Base-by-base conservation (phyloP, 2,329 filamentous ascomycete genomes). In the Beauveria brongniartii region DNA sequence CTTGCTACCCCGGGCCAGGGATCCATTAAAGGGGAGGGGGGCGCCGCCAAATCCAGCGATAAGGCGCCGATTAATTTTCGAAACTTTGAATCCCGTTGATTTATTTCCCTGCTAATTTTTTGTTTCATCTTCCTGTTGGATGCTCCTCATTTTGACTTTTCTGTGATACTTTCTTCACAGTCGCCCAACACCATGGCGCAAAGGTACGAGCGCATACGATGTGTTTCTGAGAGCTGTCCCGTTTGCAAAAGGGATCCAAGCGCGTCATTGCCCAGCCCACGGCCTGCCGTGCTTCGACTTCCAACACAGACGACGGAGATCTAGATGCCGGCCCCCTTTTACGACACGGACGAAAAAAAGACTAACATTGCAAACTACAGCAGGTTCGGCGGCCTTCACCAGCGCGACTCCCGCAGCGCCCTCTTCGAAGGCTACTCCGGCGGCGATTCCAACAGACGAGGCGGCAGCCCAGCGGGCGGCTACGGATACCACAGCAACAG, bases 361-460 rank as follows among this genome's bases (percentile, higher is more conserved):
- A 30, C 60, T 57, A 58, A 57, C 47, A 34, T 7, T 24, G 44
- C 52, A 54, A 30, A 22, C 12, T 40, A 37, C 55, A 51, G 57
- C 64, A 89, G 88, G 78, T 90, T 90, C 73, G 81, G 84, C 67
- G 82, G 81, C 66, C 83, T 91, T 64, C 88, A 91, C 73, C 88
- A 91, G 78, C 82, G 88, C 77, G 80, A 90, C 77, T 82, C 85
- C 69, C 80, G 88, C 70, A 87, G 84, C 70, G 86, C 86, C 66
- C 84, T 92, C 65, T 92, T 92, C 75, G 87, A 89, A 66, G 86
- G 86, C 67, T 92, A 91, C 75, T 85, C 82, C 69, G 78, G 77
- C 28, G 73, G 73, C 66, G 72, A 74, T 63, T 74, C 76, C 64
- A 66, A 73, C 54, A 70, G 73, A 66, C 73, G 77, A 64, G 71